Evolutionary conservation across 116 monocot species (phyloP), one percentile per base, ranked within the genome.

Genomic region (Papilionanthe hybrid): DNA sequence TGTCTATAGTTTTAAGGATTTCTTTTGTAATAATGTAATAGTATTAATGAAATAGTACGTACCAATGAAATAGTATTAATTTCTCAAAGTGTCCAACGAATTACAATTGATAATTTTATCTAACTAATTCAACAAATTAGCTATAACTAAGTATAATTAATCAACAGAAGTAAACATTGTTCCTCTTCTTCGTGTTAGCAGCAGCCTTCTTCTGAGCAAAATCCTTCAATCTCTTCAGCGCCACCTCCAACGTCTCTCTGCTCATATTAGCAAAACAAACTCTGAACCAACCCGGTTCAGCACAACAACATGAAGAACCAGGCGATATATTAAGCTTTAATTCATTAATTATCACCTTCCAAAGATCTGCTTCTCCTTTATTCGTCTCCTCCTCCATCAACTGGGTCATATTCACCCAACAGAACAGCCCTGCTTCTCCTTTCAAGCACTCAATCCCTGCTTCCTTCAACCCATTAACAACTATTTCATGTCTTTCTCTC

Each of bases 311-410:
- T 7, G 90, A 87, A 9, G 86, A 82, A 7, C 92, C 90, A 8
- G 90, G 92, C 30, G 90, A 92, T 45, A 92, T 84, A n/a, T 92
- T 90, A 15, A 92, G 85, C 82, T 84, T 89, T 76, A 90, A 86
- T 0, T 92, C 82, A n/a, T 81, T 5, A 8, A 91, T 15, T 5
- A 91, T 84, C 50, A 78, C 79, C 43, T 74, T 77, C 92, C 92
- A 92, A 22, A 92, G 49, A 68, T 53, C 74, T 20, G 78, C 67
- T 84, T 92, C 92, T 50, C 29, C 84, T 0, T 87, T 85, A 0
- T 11, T 48, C 18, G 87, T 89, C 13, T 30, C 28, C 22, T 80
- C 80, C 55, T 80, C 55, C 10, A 92, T 75, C 47, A 92, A 29
- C 15, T 13, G 42, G 12, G 84, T 20, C 42, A 92, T 72, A 75